A percentile compares a stretch with the other conserved stretches of the same genome.
Evolutionary conservation across 208 protist genomes (phyloP).

Genomic region (Acanthamoeba healyi): DNA sequence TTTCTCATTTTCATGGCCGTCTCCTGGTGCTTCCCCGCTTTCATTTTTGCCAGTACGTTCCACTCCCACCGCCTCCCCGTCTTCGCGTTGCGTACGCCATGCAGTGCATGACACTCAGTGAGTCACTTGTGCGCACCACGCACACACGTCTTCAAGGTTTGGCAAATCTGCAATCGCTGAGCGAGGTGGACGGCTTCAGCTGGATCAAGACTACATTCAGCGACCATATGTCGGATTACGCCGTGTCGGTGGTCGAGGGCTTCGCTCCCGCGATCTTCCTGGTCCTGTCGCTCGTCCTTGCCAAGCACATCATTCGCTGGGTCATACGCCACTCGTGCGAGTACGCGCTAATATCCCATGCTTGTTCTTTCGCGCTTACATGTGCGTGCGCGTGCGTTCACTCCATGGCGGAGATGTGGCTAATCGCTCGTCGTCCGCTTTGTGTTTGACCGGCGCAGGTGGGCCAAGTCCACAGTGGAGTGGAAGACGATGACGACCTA

Average conservation of each 20-base stretch:
- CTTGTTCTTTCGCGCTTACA: neutral
- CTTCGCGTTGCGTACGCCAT: neutral
- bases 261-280: conserved; percentile 40
- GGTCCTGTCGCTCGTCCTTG: neutral
- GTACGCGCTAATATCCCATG: neutral
- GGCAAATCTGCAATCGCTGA: conserved; percentile 48
- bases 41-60: conserved; percentile 26
- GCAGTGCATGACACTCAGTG: no score
- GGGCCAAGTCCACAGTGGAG: conserved; percentile 37
- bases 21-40: conserved; percentile 8
- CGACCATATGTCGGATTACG: conserved; percentile 32
- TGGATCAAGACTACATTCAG: conserved; percentile 34
- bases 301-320: conserved; percentile 61
- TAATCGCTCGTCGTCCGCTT: no score
- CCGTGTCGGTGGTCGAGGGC: conserved; percentile 21
- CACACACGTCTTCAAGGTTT: neutral
- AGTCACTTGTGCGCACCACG: no score
- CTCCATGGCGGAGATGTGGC: no score
- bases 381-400: neutral
- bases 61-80: neutral
- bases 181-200: neutral
- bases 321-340: neutral
- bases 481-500: conserved; percentile 69
- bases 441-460: neutral
- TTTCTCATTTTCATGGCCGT: conserved; percentile 19